Conservation (phyloP, 75 land plant species). For the Ceratopteris richardii region DNA sequence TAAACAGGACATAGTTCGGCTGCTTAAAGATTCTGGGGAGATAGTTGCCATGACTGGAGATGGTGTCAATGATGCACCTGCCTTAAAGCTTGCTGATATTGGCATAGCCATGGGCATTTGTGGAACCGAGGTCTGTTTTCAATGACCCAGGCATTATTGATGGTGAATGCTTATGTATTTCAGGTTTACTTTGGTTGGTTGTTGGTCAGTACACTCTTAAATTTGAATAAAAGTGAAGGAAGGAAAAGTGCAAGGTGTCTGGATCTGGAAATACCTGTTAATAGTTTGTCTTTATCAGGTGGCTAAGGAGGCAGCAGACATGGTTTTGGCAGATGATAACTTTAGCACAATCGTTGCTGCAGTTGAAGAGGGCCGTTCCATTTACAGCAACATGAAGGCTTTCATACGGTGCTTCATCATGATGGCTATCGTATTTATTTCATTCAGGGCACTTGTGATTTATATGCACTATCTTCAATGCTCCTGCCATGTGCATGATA, state of each 20-base stretch:
- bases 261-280: no score
- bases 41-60: slow-evolving; percentile 97
- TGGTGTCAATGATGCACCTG: slow-evolving; percentile 98
- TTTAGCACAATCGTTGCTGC: slow-evolving; percentile 87
- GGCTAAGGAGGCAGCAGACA: slow-evolving; percentile 86
- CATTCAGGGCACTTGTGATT: no score
- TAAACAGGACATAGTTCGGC: slow-evolving; percentile 86
- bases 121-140: slow-evolving; percentile 70
- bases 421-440: no score
- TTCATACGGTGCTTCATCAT: slow-evolving; percentile 94
- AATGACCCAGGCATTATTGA: no score
- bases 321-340: slow-evolving; percentile 90
- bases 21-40: slow-evolving; percentile 78
- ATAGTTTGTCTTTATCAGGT: slow-evolving; percentile 39
- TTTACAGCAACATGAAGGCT: slow-evolving; percentile 90
- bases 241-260: no score
- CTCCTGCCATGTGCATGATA: no score
- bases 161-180: no score
- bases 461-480: background rate
- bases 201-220: no score
- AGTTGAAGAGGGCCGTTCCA: slow-evolving; percentile 83
- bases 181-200: no score
- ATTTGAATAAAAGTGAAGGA: no score
- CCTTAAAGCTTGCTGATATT: slow-evolving; percentile 86
- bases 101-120: slow-evolving; percentile 92